Evolutionary conservation across 352 stramenopile species (phyloP).

Genomic region (Ophiocytium majus): DNA sequence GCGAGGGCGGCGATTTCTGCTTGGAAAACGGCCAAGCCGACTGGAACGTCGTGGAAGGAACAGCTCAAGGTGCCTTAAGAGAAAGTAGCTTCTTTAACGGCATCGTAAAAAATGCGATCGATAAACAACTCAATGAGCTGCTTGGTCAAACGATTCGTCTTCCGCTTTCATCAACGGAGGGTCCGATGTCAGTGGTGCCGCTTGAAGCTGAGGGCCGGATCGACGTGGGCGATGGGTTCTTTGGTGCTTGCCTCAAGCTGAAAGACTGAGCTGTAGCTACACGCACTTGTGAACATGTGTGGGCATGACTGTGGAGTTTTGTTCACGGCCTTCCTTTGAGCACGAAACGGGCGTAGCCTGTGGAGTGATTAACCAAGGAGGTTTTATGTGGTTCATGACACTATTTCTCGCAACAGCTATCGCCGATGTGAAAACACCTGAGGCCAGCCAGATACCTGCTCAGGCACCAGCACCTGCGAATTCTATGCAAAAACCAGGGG

Average conservation of each 20-base stretch:
- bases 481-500: too few relatives aligned
- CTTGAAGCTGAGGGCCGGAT: background rate
- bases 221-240: slow-evolving; percentile 10
- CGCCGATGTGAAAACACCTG: too few relatives aligned
- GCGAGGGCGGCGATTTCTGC: background rate
- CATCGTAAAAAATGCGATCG: background rate
- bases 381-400: too few relatives aligned
- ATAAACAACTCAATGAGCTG: background rate
- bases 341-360: too few relatives aligned
- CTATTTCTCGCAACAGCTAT: too few relatives aligned
- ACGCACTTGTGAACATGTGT: too few relatives aligned
- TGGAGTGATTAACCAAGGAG: too few relatives aligned
- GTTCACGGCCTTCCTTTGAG: too few relatives aligned
- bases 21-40: background rate
- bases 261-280: too few relatives aligned
- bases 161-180: background rate
- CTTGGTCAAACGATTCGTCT: background rate
- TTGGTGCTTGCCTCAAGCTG: slow-evolving; percentile 10
- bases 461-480: too few relatives aligned
- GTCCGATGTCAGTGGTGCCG: background rate
- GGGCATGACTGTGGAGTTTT: too few relatives aligned
- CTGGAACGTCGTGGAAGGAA: slow-evolving; percentile 7
- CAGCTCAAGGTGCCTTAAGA: background rate
- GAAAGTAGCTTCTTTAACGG: background rate
- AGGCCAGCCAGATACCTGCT: too few relatives aligned